Evolutionary conservation across 2,329 filamentous ascomycete species (phyloP), one percentile per base, ranked within the genome.

Genomic region (Clathrospora elynae): DNA sequence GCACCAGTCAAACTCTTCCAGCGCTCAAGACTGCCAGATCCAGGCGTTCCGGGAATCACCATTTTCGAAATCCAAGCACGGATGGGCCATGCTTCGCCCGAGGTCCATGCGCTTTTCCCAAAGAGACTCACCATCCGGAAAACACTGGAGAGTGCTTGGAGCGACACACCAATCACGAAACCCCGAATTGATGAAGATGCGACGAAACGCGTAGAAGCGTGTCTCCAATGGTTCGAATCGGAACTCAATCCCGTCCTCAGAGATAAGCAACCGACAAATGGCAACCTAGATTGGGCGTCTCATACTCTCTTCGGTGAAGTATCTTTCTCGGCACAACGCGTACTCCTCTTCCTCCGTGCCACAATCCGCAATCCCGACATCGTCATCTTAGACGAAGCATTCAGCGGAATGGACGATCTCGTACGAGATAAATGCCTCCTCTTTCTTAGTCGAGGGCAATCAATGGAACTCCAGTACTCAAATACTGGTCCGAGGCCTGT

Each of bases 41-140:
- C 81, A 0, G 87, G 86, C 0, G 68, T 81, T 39, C 79, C 80
- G 0, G 90, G 89, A 0, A 83, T 97, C 22, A 95, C 89, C 0
- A 87, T 96, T 45, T 97, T 95, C 77, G 91, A 97, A 51, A 83
- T 99, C 6, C 93, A 97, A 67, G 79, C 84, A 0, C 85, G 88
- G 16, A 88, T 99, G 53, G 93, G 93, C 8, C 91, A 97, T 67
- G 93, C 90, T 0, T 95, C 89, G 49, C 93, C 93, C 0, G 93
- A 97, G 66, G 87, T 97, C 4, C 91, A 97, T 61, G 85, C 89
- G 37, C 90, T 95, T 69, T 96, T 97, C 73, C 92, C 93, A 1
- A 85, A 86, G 34, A 77, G 80, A 23, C 75, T 96, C 32, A 86
- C 84, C 0, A 73, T 96, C 7, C 81, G 89, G 2, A 79, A 86